A percentile compares a stretch with the other conserved stretches of the same genome.
These are phyloP conservation scores for Petunia secreta DNA, from an alignment of 257 asterid genomes.

Conservation along the genomic window DNA sequence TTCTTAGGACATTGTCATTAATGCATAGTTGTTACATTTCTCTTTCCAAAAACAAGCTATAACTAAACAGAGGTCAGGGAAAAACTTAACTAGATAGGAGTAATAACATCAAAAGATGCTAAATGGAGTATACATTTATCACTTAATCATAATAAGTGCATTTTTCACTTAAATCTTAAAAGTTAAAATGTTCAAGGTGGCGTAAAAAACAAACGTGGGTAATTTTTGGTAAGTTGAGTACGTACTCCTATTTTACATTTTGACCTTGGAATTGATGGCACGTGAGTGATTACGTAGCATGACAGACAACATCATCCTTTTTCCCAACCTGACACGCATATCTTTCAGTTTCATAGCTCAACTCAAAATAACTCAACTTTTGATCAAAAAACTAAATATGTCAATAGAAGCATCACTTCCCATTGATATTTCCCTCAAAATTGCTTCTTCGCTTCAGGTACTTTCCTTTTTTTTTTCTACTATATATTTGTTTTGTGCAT, in stretches of 20 bases:
- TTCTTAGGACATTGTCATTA: no score
- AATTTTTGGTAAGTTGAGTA: no score
- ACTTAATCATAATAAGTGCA: no score
- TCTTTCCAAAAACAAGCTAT: no score
- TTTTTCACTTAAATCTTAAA: no score
- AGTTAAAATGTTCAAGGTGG: no score
- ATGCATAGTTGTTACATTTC: no score
- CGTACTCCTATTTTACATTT: not conserved
- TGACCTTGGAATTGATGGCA: not conserved
- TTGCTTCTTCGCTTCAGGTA: conserved; percentile 76
- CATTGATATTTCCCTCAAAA: conserved; percentile 66
- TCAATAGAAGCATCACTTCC: conserved; percentile 59
- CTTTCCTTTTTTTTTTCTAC: not conserved
- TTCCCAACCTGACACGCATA: conserved; percentile 14
- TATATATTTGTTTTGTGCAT: not conserved
- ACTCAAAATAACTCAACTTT: not conserved
- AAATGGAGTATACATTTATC: no score
- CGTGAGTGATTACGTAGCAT: not conserved
- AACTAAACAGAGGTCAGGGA: no score
- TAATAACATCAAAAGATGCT: no score
- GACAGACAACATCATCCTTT: not conserved
- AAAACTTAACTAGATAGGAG: no score
- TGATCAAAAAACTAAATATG: not conserved
- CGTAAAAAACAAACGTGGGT: no score
- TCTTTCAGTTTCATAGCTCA: conserved; percentile 25